phyloP scores from a whole-genome alignment of 306 rosid genomes.

The Cicer arietinum region DNA sequence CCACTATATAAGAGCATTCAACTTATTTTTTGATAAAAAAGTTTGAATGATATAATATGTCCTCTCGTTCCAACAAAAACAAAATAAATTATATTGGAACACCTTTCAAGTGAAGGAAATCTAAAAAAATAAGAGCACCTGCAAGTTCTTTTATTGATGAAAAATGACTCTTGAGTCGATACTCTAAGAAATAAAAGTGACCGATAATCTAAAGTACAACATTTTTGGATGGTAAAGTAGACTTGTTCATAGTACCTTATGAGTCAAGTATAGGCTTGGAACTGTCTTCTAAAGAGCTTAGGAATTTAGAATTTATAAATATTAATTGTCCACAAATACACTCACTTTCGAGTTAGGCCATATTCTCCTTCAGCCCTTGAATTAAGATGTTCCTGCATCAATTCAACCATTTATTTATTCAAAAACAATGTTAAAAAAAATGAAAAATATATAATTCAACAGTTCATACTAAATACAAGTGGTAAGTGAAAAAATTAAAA shows the following conservation, averaged over 20 bases:
- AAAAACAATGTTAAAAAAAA: not conserved
- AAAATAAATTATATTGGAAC: not conserved
- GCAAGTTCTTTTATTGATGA: not conserved
- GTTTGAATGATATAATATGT: not conserved
- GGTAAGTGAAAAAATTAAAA: too few species aligned
- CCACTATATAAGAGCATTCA: not conserved
- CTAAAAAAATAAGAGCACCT: not conserved
- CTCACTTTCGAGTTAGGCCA: not conserved
- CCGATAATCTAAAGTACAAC: too few species aligned
- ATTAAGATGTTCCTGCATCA: not conserved
- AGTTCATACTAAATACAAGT: not conserved
- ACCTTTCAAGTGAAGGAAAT: not conserved
- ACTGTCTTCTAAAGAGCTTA: not conserved
- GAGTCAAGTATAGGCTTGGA: not conserved
- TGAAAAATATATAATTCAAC: not conserved
- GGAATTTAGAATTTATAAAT: not conserved
- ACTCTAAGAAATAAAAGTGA: not conserved
- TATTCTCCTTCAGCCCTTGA: not conserved
- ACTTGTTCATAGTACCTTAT: not conserved
- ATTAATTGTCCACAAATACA: not conserved
- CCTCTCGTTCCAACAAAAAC: not conserved
- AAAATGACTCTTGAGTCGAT: too few species aligned
- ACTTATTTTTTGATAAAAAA: not conserved
- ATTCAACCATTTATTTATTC: not conserved
- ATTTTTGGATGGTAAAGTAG: not conserved